Evolutionary conservation across 1,139 yeast species (phyloP), one percentile per base, ranked within the genome.

Genomic region (Yamadazyma aaseri): DNA sequence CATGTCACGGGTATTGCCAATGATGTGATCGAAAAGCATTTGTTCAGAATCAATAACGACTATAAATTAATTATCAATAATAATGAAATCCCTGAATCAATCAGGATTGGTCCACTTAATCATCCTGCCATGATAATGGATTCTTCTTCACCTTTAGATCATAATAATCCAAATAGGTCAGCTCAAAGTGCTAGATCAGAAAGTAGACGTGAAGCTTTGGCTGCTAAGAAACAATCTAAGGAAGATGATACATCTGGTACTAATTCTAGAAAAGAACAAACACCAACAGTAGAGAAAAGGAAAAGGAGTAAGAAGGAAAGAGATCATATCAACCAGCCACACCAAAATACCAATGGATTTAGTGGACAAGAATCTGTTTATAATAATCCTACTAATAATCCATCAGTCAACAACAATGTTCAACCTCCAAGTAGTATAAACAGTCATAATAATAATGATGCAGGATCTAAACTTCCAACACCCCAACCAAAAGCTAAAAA

Each of bases 1-100:
- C 97, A 92, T 55, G 97, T 92, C 24, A 94, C 97, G 3, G 82
- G 92, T 2, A 84, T 87, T 24, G 96, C 97, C 17, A 76, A 86
- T 20, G 97, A 90, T 49, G 74, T 83, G 15, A 73, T 89, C 33
- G 65, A 72, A 26, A 78, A 81, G 44, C 86, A 87, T 51, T 65
- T 86, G 46, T 71, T 68, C 34, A 69, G 97, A 31, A 73, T 92
- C 45, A 86, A 90, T 53, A 78, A 83, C 46, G 96, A 87, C 54
- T 90, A 79, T 62, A 68, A 74, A 39, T 79, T 82, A 35, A 73
- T 87, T 26, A 74, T 90, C 23, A 66, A 76, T 35, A 77, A 81
- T 51, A 79, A 83, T 51, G 87, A 95, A 76, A 71, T 84, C 61
- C 72, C 97, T 66, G 81, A 75, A 46, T 58, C 62, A 33, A 63